Evolutionary conservation across 768 basidiomycete species (phyloP).

Genomic region (Xanthoconium purpureum): DNA sequence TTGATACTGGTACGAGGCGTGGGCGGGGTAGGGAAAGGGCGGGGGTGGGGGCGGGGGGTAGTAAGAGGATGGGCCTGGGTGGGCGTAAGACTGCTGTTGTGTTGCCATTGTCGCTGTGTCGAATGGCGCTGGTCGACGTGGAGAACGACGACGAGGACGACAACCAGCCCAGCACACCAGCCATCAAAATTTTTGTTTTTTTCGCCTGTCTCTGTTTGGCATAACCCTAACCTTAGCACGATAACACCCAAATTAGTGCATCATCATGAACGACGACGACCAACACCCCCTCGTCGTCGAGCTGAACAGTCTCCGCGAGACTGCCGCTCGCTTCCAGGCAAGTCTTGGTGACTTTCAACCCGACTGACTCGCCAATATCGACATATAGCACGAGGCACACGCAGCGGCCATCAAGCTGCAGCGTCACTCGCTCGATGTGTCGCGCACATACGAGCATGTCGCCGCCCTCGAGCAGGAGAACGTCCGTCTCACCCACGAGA

Average conservation of each 20-base stretch:
- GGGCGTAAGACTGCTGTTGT: conserved; percentile 25
- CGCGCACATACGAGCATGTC: conserved; percentile 24
- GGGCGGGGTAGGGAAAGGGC: conserved; percentile 33
- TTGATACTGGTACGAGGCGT: conserved; percentile 31
- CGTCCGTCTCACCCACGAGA: conserved; percentile 50
- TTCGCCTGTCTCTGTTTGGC: conserved; percentile 8
- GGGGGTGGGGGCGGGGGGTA: conserved; percentile 31
- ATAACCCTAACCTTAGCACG: conserved; percentile 21
- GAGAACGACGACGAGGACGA: conserved; percentile 7
- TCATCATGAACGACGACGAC: conserved; percentile 16
- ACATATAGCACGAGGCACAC: conserved; percentile 64
- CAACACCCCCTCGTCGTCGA: conserved; percentile 47
- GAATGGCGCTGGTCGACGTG: conserved; percentile 5
- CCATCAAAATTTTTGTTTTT: not conserved
- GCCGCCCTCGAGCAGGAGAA: conserved; percentile 56
- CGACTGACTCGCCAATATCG: not conserved
- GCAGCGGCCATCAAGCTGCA: conserved; percentile 64
- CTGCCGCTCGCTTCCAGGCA: conserved; percentile 52
- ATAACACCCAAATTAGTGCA: not conserved
- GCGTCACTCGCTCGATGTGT: conserved; percentile 52
- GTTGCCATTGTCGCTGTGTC: conserved; percentile 19
- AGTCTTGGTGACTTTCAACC: not conserved
- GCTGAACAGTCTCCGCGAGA: conserved; percentile 43
- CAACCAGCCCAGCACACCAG: conserved; percentile 11
- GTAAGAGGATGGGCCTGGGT: conserved; percentile 29